Base-by-base conservation (phyloP, 495 filamentous ascomycete species). In the Penicillium roqueforti region DNA sequence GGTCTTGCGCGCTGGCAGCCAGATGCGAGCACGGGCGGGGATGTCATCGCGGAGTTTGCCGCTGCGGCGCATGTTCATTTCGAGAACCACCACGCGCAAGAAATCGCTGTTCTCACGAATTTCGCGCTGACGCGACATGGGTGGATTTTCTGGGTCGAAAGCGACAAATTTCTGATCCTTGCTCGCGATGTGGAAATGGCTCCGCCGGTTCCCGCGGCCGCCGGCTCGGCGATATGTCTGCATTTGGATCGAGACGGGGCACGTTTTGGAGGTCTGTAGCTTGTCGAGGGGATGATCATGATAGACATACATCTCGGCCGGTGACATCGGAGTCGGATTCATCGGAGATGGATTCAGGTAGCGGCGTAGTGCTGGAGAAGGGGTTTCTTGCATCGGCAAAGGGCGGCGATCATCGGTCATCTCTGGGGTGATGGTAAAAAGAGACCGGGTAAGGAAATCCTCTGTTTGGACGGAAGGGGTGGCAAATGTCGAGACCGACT, bases 11-110 rank as follows among this genome's bases (percentile, higher is more conserved):
- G 93, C 90, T 34, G 92, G 92, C n/a, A 98, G 73, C 69, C 88
- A 89, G 68, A 93, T 83, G 54, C 83, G 83, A 36, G 93, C 93
- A 46, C 86, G 81, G 9, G 91, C 89, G 37, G 87, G 86, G n/a
- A 83, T 83, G 42, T 86, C 85, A 42, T 92, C 87, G 59, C 90
- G 88, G 52, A 98, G 74, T 71, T 98, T 97, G 40, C 93, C 93
- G 40, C 78, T 80, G 60, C 89, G 85, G 28, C 92, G 86, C 93
- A 98, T 98, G 54, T 92, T 89, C 87, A 96, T 96, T 72, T 98
- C 93, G 62, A 97, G 79, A 49, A 97, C 92, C 25, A 95, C 89
- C 61, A 97, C 86, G 26, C 93, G 84, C 46, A 98, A 84, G 72
- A 97, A 98, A 59, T 97, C 87, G 22, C 87, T 82, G 65, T 98